Percentiles rank a stretch among this genome's conserved stretches.
phyloP scores from a whole-genome alignment of 1,139 yeast species.

The Sugiyamaella novakii region DNA sequence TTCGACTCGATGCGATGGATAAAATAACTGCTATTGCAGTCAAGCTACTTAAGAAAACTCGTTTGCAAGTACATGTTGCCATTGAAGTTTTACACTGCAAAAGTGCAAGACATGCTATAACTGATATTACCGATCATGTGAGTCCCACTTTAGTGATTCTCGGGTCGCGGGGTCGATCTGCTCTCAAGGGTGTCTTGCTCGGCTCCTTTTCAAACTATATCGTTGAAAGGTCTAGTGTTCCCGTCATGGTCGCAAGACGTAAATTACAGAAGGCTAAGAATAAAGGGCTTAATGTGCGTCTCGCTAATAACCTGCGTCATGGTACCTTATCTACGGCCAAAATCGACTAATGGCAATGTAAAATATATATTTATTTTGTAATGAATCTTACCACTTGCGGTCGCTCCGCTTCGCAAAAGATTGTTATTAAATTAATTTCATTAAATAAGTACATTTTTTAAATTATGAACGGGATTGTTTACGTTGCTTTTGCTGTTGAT shows the following conservation, averaged over 20 bases:
- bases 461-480: slow-evolving; percentile 14
- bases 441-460: neutral
- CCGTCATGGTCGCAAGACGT: slow-evolving; percentile 88
- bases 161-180: slow-evolving; percentile 76
- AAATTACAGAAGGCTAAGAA: slow-evolving; percentile 75
- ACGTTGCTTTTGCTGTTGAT: slow-evolving; percentile 7
- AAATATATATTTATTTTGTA: slow-evolving; percentile 9
- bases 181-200: slow-evolving; percentile 72
- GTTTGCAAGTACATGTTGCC: slow-evolving; percentile 73
- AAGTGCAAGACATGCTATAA: slow-evolving; percentile 80
- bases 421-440: neutral
- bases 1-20: slow-evolving; percentile 60
- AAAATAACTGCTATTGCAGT: slow-evolving; percentile 61
- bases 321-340: slow-evolving; percentile 34
- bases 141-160: slow-evolving; percentile 83
- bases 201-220: slow-evolving; percentile 77
- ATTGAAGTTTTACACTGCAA: slow-evolving; percentile 82
- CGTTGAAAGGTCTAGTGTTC: slow-evolving; percentile 76
- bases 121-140: slow-evolving; percentile 79
- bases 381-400: too few species aligned
- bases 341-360: slow-evolving; percentile 30
- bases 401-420: too few species aligned
- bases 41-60: slow-evolving; percentile 65
- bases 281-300: slow-evolving; percentile 48
- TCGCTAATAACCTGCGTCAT: slow-evolving; percentile 44